Evolutionary conservation across 192 early-diverging fungal genomes (phyloP), one percentile per base, ranked within the genome.

Genomic region (Mortierella antarctica): DNA sequence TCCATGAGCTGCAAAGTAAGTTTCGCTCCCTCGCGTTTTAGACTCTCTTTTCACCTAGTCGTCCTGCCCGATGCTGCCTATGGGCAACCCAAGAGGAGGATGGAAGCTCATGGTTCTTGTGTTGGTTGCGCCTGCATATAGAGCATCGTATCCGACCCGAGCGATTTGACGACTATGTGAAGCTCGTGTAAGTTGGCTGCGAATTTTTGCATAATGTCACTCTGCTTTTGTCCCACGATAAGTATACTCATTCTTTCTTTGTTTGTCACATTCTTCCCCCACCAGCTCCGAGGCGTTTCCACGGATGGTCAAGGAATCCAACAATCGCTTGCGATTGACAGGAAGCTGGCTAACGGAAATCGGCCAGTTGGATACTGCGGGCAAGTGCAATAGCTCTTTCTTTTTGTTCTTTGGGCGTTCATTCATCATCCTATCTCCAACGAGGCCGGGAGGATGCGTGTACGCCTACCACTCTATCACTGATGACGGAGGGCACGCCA

Each of bases 291-390:
- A 91, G 64, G 88, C 91, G 58, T 96, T 93, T 73, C 92, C 94
- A 7, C 85, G 87, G 23, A 90, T 98, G 56, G 91, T 92, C 44
- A 88, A 92, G 50, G 87, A 93, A 64, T 91, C 91, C 42, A 86
- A 88, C 46, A 94, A 92, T 70, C 86, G 88, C 21, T 88, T 94
- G 18, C 93, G 95, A 76, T 84, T 98, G 18, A 96, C 93, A 66
- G 96, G 96, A 47, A 95, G 93, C 83, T 98, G 93, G 93, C 85
- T 89, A 49, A 92, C 92, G 20, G 91, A 95, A 67, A 92, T 98
- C 74, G 96, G 96, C 11, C 89, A 92, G 23, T 86, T 94, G 60
- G 96, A 98, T 85, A 93, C 93, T 62, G 92, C 92, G 83, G 82
- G 92, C 93, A 89, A 81, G 87, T 67, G 42, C 4, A n/a, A n/a